Percentiles rank a stretch among this genome's conserved stretches.
These are phyloP conservation scores for Phaeosphaeriaceae sp. DNA, from an alignment of 2,329 filamentous ascomycete genomes.

Conservation along the genomic window DNA sequence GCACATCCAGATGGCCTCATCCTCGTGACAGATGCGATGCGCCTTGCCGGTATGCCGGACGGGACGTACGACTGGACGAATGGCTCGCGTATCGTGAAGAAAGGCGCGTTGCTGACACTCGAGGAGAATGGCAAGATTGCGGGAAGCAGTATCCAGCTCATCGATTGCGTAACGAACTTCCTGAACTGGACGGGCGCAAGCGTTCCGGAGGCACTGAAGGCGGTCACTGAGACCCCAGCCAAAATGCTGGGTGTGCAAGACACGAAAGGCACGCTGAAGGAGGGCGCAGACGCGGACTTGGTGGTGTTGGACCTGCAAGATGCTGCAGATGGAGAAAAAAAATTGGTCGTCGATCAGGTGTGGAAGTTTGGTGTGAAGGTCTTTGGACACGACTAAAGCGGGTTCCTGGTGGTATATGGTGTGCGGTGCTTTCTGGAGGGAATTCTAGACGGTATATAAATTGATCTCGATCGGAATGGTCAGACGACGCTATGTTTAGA, in stretches of 20 bases:
- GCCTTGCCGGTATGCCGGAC: slow-evolving; percentile 81
- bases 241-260: slow-evolving; percentile 73
- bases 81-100: slow-evolving; percentile 70
- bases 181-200: slow-evolving; percentile 74
- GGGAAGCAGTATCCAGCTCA: slow-evolving; percentile 71
- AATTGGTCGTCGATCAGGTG: slow-evolving; percentile 73
- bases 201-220: slow-evolving; percentile 71
- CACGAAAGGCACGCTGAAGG: slow-evolving; percentile 66
- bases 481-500: not conserved
- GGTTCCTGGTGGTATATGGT: not conserved
- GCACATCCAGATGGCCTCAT: slow-evolving; percentile 85
- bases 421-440: not conserved
- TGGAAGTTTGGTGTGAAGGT: slow-evolving; percentile 74
- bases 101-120: slow-evolving; percentile 73
- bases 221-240: slow-evolving; percentile 79
- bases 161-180: slow-evolving; percentile 85
- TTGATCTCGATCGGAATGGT: not conserved
- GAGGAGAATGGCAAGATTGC: slow-evolving; percentile 71
- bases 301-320: slow-evolving; percentile 69
- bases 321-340: slow-evolving; percentile 52
- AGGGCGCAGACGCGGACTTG: slow-evolving; percentile 61
- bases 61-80: slow-evolving; percentile 89
- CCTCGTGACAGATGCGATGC: slow-evolving; percentile 92
- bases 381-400: slow-evolving; percentile 21
- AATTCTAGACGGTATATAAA: not conserved